Evolutionary conservation across 1,284 basidiomycete species (phyloP).

Genomic region (Exobasidium cylindrosporum): DNA sequence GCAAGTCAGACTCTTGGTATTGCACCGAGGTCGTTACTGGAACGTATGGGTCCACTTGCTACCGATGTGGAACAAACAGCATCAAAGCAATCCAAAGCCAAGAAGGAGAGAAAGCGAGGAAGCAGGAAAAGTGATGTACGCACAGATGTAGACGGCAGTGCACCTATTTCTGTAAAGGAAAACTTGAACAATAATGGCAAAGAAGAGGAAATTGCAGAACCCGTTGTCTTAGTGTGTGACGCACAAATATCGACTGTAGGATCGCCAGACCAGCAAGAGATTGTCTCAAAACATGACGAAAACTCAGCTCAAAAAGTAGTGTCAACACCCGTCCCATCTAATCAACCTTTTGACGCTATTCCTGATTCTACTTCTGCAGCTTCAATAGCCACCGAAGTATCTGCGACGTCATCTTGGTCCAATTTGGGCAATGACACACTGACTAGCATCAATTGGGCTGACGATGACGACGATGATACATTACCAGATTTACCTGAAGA

Average conservation of each 20-base stretch:
- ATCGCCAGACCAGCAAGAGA: too few species aligned
- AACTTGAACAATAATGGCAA: too few species aligned
- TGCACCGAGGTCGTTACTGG: not conserved
- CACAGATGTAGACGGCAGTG: too few species aligned
- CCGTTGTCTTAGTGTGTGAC: too few species aligned
- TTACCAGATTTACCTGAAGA: slow-evolving; percentile 38
- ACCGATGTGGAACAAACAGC: not conserved
- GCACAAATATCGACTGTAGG: too few species aligned
- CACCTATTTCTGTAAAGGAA: too few species aligned
- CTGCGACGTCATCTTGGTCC: slow-evolving; percentile 4
- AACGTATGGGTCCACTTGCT: not conserved
- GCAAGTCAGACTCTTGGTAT: too few species aligned
- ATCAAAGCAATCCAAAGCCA: not conserved
- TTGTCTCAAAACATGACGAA: too few species aligned
- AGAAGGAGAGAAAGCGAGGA: not conserved
- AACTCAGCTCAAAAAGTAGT: too few species aligned
- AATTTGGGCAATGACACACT: not conserved
- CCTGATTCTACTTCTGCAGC: slow-evolving; percentile 1
- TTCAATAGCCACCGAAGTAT: not conserved
- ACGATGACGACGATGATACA: slow-evolving; percentile 42
- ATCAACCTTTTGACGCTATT: not conserved
- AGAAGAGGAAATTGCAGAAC: too few species aligned
- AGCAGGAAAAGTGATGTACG: not conserved
- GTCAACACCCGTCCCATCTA: too few species aligned
- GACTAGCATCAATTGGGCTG: slow-evolving; percentile 38